A percentile compares a stretch with the other conserved stretches of the same genome.
Conservation (phyloP, 1,139 yeast species). For the Geotrichum australiense region DNA sequence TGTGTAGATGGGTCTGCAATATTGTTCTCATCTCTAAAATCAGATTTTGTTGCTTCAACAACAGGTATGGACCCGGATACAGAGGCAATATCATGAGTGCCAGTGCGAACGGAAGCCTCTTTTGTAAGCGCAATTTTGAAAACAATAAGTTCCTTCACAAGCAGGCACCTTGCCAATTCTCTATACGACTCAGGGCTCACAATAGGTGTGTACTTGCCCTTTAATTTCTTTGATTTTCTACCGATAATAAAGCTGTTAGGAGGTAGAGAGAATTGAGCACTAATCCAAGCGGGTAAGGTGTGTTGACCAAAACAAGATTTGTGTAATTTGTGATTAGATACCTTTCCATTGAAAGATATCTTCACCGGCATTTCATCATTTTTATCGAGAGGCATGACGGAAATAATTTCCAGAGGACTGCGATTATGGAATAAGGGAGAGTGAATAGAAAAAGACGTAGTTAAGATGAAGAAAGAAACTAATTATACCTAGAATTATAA, state of each 20-base stretch:
- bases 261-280: background rate
- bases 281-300: background rate
- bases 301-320: background rate
- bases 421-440: background rate
- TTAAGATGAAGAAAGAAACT: background rate
- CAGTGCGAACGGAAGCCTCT: background rate
- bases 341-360: background rate
- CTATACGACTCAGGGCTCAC: background rate
- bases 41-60: background rate
- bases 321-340: background rate
- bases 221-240: constrained; percentile 1
- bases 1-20: background rate
- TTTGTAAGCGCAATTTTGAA: background rate
- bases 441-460: background rate
- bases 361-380: background rate
- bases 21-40: background rate
- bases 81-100: background rate
- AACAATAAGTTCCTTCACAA: background rate
- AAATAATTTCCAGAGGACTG: background rate
- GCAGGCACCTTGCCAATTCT: background rate
- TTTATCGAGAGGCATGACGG: constrained; percentile 1
- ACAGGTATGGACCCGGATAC: background rate
- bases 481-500: too few species aligned
- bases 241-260: background rate
- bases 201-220: background rate